A percentile compares a stretch with the other conserved stretches of the same genome.
These are phyloP conservation scores for Rhynchospora pubera DNA, from an alignment of 176 grass and related monocot genomes.

Conservation along the genomic window DNA sequence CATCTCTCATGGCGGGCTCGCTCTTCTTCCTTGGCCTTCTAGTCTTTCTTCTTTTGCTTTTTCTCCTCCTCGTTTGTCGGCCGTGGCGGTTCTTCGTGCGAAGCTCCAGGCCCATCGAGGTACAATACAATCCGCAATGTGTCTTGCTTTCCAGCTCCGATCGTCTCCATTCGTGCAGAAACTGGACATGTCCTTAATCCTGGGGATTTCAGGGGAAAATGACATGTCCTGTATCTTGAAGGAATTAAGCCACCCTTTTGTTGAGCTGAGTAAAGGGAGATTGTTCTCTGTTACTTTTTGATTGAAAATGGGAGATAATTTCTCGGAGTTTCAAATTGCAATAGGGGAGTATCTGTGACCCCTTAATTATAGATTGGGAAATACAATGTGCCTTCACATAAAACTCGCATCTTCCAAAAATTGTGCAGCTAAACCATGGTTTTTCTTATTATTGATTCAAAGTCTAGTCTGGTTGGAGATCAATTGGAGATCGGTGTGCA, in stretches of 20 bases:
- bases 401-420: not conserved
- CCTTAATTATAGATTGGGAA: not conserved
- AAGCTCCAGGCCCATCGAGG: not conserved
- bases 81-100: conserved; percentile 16
- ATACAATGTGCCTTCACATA: not conserved
- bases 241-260: not conserved
- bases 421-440: not conserved
- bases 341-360: not conserved
- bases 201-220: not conserved
- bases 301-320: not conserved
- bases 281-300: not conserved
- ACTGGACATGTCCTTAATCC: conserved; percentile 1
- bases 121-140: not conserved
- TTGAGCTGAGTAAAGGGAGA: not conserved
- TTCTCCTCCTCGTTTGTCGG: conserved; percentile 7
- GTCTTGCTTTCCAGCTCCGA: not conserved
- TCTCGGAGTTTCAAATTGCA: not conserved
- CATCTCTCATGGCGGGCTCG: conserved; percentile 6
- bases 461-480: not conserved
- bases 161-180: not conserved
- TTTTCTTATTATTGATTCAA: not conserved
- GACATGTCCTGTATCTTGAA: not conserved
- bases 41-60: not conserved
- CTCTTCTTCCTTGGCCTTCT: conserved; percentile 29
- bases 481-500: not conserved